These are phyloP conservation scores for Jaenimonas drosophilae DNA, from an alignment of 208 protist species.

Conservation along the genomic window DNA sequence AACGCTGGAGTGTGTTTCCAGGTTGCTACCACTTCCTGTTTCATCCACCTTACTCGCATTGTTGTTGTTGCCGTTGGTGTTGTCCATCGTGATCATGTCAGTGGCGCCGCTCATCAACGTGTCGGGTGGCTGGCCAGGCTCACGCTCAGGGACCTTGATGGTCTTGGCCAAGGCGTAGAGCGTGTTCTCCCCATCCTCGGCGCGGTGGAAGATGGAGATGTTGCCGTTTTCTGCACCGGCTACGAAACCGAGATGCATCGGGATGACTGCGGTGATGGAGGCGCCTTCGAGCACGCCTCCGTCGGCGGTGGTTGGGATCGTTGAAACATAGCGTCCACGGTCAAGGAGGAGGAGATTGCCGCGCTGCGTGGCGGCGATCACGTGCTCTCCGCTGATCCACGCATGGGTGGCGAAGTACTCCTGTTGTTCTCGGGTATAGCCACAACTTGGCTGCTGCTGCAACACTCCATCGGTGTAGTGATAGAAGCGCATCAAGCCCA, in stretches of 20 bases:
- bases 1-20: no score
- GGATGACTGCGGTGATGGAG: constrained; percentile 9
- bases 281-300: constrained; percentile 5
- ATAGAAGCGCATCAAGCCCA: constrained; percentile 89
- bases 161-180: background rate
- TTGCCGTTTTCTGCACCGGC: constrained; percentile 53
- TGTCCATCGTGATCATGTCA: background rate
- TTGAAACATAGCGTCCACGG: constrained; percentile 32
- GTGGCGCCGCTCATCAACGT: background rate
- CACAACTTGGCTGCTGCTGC: constrained; percentile 43
- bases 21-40: background rate
- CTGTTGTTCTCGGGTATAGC: constrained; percentile 34
- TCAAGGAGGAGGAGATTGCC: constrained; percentile 85
- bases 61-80: background rate
- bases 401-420: constrained; percentile 86
- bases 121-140: constrained; percentile 6
- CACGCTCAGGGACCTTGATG: constrained; percentile 4
- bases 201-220: constrained; percentile 59
- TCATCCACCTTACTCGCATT: no score
- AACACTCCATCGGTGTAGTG: constrained; percentile 82
- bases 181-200: constrained; percentile 4
- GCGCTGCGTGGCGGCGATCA: constrained; percentile 80
- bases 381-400: constrained; percentile 77
- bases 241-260: constrained; percentile 56
- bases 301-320: constrained; percentile 17